Conservation (phyloP, 768 basidiomycete species). For the Hygrophorus russula region DNA sequence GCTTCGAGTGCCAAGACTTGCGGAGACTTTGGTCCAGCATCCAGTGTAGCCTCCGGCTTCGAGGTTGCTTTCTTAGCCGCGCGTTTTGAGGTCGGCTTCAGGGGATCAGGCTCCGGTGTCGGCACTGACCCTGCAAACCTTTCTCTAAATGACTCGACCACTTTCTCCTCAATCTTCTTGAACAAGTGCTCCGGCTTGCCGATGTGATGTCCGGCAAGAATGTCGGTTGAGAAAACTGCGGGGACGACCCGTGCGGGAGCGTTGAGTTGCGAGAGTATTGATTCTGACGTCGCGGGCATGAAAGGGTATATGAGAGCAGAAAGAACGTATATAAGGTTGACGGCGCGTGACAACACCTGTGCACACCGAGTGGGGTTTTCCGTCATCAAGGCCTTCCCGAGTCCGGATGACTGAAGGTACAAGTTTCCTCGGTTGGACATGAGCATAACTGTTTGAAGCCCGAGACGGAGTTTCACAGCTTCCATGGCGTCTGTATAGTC, state of each 20-base stretch:
- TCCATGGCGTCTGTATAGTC: constrained; percentile 88
- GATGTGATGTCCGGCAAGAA: constrained; percentile 78
- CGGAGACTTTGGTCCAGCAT: constrained; percentile 52
- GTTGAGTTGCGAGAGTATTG: constrained; percentile 80
- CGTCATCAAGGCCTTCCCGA: constrained; percentile 82
- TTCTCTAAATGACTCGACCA: constrained; percentile 70
- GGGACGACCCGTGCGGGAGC: constrained; percentile 80
- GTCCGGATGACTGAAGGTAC: constrained; percentile 87
- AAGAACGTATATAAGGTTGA: constrained; percentile 89
- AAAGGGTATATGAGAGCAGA: constrained; percentile 84
- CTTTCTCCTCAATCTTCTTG: constrained; percentile 86
- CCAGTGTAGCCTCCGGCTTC: constrained; percentile 23
- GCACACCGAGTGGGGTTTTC: constrained; percentile 79
- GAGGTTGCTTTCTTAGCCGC: constrained; percentile 36
- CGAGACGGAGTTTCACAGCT: constrained; percentile 76
- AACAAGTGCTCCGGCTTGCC: constrained; percentile 86
- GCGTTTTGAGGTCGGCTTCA: constrained; percentile 47
- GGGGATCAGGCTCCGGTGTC: constrained; percentile 28
- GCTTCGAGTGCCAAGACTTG: constrained; percentile 66
- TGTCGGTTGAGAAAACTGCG: constrained; percentile 60
- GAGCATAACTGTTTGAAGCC: constrained; percentile 82
- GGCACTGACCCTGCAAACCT: constrained; percentile 64
- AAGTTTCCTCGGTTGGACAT: constrained; percentile 84
- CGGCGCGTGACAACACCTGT: constrained; percentile 77
- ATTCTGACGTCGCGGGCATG: constrained; percentile 85